Conservation (phyloP, 164 flowering plant genomes). For the Umbilicus rupestris region DNA sequence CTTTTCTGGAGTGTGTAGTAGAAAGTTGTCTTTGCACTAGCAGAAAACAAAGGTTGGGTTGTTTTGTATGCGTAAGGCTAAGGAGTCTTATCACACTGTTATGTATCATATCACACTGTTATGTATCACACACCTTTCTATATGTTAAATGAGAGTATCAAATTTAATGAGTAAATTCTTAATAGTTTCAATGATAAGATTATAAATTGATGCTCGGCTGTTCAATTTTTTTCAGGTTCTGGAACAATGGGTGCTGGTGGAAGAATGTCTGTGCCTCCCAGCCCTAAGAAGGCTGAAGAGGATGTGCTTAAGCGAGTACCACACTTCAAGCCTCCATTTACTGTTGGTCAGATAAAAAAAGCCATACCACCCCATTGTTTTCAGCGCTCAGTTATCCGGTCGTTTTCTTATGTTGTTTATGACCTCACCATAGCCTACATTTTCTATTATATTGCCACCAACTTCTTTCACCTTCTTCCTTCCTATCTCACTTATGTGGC, state of each 20-base stretch:
- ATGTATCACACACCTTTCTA: no score
- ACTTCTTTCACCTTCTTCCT: slow-evolving; percentile 7
- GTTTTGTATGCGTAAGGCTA: no score
- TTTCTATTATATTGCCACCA: slow-evolving; percentile 2
- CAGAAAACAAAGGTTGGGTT: no score
- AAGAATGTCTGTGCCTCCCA: not conserved
- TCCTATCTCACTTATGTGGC: not conserved
- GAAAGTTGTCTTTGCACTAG: no score
- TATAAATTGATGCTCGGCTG: not conserved
- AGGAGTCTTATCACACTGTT: no score
- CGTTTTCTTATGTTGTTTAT: slow-evolving; percentile 1
- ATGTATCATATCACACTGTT: no score
- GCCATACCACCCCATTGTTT: slow-evolving; percentile 8
- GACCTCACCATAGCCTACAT: slow-evolving; percentile 3
- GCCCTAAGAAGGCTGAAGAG: not conserved
- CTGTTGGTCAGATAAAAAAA: slow-evolving; percentile 5
- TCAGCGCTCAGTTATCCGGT: not conserved
- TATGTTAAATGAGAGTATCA: no score
- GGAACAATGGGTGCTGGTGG: slow-evolving; percentile 3
- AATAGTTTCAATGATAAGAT: not conserved
- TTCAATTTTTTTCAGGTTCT: not conserved
- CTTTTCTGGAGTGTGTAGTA: no score
- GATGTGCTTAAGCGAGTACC: slow-evolving; percentile 2
- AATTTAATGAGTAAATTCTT: not conserved
- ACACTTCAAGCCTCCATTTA: slow-evolving; percentile 2